These are phyloP conservation scores for Colletotrichum sp. DNA, from an alignment of 2,329 filamentous ascomycete species.

Conservation along the genomic window DNA sequence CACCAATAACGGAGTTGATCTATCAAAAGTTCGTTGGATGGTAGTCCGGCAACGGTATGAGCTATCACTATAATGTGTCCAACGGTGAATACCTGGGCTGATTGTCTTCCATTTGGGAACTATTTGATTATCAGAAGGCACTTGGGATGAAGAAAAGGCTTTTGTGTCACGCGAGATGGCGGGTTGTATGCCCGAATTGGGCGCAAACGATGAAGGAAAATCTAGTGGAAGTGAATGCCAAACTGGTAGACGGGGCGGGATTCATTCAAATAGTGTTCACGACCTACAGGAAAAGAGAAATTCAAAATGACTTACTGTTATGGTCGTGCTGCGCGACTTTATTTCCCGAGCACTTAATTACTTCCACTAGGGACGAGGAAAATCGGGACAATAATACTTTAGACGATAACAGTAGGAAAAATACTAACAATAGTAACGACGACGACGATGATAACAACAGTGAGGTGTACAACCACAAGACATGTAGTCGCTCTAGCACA, in stretches of 20 bases:
- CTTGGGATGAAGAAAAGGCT: not conserved
- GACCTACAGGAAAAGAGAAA: not conserved
- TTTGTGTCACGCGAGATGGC: not conserved
- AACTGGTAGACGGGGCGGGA: not conserved
- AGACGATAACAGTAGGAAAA: not conserved
- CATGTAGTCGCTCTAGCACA: not conserved
- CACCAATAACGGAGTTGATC: not conserved
- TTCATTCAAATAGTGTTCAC: not conserved
- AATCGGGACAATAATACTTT: not conserved
- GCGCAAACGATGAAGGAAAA: not conserved
- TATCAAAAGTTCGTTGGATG: not conserved
- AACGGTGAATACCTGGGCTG: not conserved
- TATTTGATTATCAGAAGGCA: not conserved
- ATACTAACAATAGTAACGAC: not conserved
- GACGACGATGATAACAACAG: not conserved
- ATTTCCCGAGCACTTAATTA: not conserved
- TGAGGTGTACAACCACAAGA: not conserved
- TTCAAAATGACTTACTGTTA: not conserved
- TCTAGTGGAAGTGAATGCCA: not conserved
- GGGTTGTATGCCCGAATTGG: not conserved
- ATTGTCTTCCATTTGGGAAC: not conserved
- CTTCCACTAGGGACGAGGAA: not conserved
- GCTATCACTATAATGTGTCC: not conserved
- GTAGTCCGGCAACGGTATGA: not conserved
- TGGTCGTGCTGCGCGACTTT: not conserved